These are phyloP conservation scores for Sporisorium sorghi DNA, from an alignment of 1,284 basidiomycete species.

Conservation along the genomic window DNA sequence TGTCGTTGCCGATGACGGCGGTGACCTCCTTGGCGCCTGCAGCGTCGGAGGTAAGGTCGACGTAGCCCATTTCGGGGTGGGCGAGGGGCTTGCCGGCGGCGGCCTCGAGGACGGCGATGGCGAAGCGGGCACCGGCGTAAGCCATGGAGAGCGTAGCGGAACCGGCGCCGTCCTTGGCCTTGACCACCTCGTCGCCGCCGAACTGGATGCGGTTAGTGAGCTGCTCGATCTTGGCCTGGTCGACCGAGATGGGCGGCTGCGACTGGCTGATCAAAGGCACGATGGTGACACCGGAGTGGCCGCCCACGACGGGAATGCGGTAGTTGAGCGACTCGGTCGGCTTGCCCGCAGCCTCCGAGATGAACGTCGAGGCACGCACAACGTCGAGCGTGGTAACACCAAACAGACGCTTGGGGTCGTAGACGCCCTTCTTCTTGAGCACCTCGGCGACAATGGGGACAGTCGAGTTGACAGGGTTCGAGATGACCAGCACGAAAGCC, in stretches of 20 bases:
- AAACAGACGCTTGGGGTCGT: constrained; percentile 82
- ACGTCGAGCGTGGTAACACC: constrained; percentile 99
- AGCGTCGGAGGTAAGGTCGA: constrained; percentile 62
- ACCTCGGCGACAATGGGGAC: constrained; percentile 97
- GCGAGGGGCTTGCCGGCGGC: constrained; percentile 57
- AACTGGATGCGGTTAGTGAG: constrained; percentile 89
- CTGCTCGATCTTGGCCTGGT: constrained; percentile 73
- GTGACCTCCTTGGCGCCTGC: constrained; percentile 61
- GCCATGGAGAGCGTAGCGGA: constrained; percentile 93
- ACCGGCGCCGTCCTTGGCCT: constrained; percentile 89
- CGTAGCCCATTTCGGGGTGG: constrained; percentile 64
- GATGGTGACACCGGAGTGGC: constrained; percentile 96
- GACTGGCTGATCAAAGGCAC: constrained; percentile 92
- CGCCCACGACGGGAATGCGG: constrained; percentile 88
- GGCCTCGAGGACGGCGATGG: constrained; percentile 64
- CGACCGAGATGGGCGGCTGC: constrained; percentile 57
- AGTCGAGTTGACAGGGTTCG: constrained; percentile 94
- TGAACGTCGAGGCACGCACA: constrained; percentile 94
- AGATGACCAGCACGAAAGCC: constrained; percentile 94
- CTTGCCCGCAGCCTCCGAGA: constrained; percentile 81
- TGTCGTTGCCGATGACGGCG: constrained; percentile 58
- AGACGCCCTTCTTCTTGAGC: constrained; percentile 90
- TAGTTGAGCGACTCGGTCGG: constrained; percentile 73
- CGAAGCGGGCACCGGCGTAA: constrained; percentile 73
- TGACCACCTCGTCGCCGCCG: constrained; percentile 90